phyloP scores from a whole-genome alignment of 306 rosid species.

The Trifolium repens region DNA sequence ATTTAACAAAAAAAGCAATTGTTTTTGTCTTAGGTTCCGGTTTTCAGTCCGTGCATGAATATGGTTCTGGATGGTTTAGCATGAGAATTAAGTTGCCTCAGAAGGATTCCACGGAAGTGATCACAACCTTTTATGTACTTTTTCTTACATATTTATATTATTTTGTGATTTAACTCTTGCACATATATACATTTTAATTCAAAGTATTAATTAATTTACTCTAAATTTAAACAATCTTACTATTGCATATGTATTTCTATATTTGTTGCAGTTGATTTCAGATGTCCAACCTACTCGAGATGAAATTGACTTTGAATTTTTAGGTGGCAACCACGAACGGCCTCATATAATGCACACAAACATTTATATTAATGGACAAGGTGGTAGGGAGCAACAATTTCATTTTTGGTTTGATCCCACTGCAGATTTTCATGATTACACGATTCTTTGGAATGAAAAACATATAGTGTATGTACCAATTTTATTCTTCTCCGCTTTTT shows the following conservation, averaged over 20 bases:
- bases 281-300: not conserved
- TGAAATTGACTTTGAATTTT: constrained; percentile 47
- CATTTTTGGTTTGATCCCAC: constrained; percentile 43
- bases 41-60: not conserved
- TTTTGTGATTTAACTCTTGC: not conserved
- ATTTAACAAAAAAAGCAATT: not conserved
- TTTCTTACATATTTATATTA: not conserved
- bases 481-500: not conserved
- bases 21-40: not conserved
- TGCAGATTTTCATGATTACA: constrained; percentile 38
- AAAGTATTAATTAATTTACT: not conserved
- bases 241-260: not conserved
- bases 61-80: constrained; percentile 39
- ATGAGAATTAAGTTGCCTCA: constrained; percentile 33
- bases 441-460: constrained; percentile 36
- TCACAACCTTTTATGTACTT: constrained; percentile 45
- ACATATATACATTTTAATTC: not conserved
- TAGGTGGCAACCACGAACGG: constrained; percentile 23
- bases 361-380: constrained; percentile 1
- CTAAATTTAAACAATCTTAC: not conserved
- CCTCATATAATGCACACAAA: constrained; percentile 41
- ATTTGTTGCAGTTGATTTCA: constrained; percentile 37
- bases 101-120: constrained; percentile 24
- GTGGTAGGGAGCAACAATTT: constrained; percentile 41
- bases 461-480: constrained; percentile 40